Conservation (phyloP, 2,329 filamentous ascomycete genomes). For the Emergomyces pasteurianus region DNA sequence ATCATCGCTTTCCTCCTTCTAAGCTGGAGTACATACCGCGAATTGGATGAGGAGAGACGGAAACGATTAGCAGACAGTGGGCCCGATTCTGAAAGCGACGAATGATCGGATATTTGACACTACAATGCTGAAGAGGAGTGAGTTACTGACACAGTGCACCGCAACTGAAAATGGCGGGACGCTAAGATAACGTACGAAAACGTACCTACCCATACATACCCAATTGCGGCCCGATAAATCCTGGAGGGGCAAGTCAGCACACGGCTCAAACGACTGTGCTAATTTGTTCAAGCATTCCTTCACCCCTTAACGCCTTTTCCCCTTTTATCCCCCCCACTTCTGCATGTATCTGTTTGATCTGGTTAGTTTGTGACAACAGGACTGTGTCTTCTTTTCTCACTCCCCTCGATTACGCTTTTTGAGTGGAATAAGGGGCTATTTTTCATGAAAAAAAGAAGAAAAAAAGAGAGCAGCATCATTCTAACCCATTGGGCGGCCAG, state of each 20-base stretch:
- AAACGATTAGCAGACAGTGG: slow-evolving; percentile 39
- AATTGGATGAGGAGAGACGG: slow-evolving; percentile 75
- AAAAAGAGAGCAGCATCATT: neutral
- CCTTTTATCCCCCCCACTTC: neutral
- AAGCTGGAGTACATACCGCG: slow-evolving; percentile 82
- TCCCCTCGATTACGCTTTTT: neutral
- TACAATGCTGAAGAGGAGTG: neutral
- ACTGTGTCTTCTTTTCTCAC: neutral
- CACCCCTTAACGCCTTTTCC: neutral
- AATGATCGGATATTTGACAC: slow-evolving; percentile 4
- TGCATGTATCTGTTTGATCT: neutral
- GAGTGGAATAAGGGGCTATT: neutral
- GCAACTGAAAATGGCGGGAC: neutral
- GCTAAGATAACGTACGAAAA: neutral
- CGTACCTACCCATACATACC: neutral
- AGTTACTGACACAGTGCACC: neutral
- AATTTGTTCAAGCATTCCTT: neutral
- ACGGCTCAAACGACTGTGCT: neutral
- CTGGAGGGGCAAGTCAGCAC: neutral
- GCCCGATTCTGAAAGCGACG: slow-evolving; percentile 32
- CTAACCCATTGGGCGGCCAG: neutral
- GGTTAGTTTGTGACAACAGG: neutral
- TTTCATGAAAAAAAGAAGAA: neutral
- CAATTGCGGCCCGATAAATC: neutral
- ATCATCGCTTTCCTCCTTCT: slow-evolving; percentile 77